A percentile compares a stretch with the other conserved stretches of the same genome.
Conservation (phyloP, 495 filamentous ascomycete species). For the Trichoderma asperelloides region DNA sequence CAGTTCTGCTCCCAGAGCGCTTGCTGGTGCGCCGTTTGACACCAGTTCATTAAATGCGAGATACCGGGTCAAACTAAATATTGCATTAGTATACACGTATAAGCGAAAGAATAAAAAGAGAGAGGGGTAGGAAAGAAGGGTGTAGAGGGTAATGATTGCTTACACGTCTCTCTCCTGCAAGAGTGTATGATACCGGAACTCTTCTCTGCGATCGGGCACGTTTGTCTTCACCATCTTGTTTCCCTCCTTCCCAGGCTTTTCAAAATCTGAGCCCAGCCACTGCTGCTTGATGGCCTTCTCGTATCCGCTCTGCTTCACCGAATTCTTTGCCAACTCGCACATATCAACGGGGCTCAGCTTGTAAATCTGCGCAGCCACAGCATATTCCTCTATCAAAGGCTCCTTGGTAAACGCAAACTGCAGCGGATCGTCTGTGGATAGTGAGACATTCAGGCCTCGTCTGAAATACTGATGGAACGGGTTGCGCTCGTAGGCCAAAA, state of each 20-base stretch:
- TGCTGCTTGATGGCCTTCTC: constrained; percentile 78
- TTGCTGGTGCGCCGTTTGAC: neutral
- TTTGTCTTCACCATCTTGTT: constrained; percentile 93
- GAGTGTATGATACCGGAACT: constrained; percentile 77
- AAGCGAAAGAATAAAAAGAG: neutral
- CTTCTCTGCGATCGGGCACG: constrained; percentile 84
- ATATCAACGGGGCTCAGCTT: constrained; percentile 96
- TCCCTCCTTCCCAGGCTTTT: constrained; percentile 63
- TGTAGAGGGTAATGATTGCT: constrained; percentile 20
- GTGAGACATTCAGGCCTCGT: constrained; percentile 85
- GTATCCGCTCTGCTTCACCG: constrained; percentile 91
- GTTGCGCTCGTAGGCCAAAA: constrained; percentile 94
- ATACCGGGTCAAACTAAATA: neutral
- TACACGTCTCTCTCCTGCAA: constrained; percentile 75
- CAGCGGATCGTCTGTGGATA: constrained; percentile 93
- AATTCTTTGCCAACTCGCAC: constrained; percentile 96
- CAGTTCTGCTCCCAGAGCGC: neutral
- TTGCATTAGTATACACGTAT: neutral
- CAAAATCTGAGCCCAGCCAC: constrained; percentile 75
- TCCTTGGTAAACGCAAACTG: constrained; percentile 99
- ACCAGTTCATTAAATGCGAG: neutral
- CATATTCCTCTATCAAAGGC: constrained; percentile 95
- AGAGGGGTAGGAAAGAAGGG: neutral
- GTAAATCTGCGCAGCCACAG: constrained; percentile 96
- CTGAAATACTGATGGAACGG: constrained; percentile 92